Percentiles rank a stretch among this genome's conserved stretches.
Evolutionary conservation across 129 eudicot genomes (phyloP).

Genomic region (Lonicera japonica): DNA sequence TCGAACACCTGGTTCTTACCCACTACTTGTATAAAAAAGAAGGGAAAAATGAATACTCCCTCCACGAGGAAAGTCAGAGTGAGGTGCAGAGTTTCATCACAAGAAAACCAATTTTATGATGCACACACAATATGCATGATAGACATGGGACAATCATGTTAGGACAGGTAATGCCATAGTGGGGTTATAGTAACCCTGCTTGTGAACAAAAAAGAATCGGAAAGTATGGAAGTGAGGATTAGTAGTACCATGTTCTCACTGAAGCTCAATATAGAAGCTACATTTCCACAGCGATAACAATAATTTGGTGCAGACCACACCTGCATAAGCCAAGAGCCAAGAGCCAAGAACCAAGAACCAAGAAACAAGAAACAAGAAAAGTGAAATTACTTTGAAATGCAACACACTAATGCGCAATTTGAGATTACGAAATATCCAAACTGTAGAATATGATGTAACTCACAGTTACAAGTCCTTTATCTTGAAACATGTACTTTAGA

Average conservation of each 20-base stretch:
- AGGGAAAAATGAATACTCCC: too few relatives aligned
- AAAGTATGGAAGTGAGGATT: background rate
- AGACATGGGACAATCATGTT: too few relatives aligned
- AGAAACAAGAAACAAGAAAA: background rate
- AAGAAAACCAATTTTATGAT: too few relatives aligned
- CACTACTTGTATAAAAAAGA: too few relatives aligned
- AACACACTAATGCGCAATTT: background rate
- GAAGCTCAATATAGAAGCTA: conserved; percentile 96
- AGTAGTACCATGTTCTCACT: conserved; percentile 91
- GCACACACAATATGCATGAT: too few relatives aligned
- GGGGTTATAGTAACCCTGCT: background rate
- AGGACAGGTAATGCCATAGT: too few relatives aligned
- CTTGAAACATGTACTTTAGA: conserved; percentile 98
- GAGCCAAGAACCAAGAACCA: conserved; percentile 13
- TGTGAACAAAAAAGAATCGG: background rate
- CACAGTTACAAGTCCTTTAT: conserved; percentile 98
- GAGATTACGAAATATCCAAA: background rate
- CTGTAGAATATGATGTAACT: conserved; percentile 29
- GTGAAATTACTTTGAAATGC: background rate
- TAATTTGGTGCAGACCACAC: conserved; percentile 99
- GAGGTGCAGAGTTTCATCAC: too few relatives aligned
- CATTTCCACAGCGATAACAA: conserved; percentile 98
- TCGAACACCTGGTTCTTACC: too few relatives aligned
- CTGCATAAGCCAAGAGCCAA: too few relatives aligned
- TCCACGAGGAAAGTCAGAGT: too few relatives aligned